Conservation (phyloP, 441 rosid species). For the Aleurites moluccanus region DNA sequence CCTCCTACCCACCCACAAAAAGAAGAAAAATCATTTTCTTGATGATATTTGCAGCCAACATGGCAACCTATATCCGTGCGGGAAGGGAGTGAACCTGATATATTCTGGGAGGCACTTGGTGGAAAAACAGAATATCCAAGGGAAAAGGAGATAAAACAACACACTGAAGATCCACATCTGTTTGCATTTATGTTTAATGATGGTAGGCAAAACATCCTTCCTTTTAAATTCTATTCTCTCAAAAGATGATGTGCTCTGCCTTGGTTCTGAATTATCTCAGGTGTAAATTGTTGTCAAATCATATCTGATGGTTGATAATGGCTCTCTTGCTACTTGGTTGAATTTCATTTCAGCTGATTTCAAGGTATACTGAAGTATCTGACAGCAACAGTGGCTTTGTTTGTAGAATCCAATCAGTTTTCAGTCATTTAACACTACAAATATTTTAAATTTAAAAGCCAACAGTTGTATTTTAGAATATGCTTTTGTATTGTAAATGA, state of each 20-base stretch:
- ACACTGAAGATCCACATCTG: conserved; percentile 65
- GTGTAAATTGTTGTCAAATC: conserved; percentile 36
- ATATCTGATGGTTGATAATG: conserved; percentile 42
- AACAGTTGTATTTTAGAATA: not conserved
- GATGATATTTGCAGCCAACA: conserved; percentile 56
- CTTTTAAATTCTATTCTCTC: conserved; percentile 27
- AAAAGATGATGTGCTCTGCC: conserved; percentile 40
- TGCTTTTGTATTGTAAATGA: not conserved
- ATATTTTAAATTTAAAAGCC: not conserved
- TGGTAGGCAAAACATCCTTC: conserved; percentile 51
- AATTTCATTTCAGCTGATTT: conserved; percentile 51
- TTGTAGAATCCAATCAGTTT: conserved; percentile 8
- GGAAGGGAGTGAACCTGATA: conserved; percentile 89
- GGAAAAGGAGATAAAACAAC: conserved; percentile 52
- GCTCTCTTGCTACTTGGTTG: conserved; percentile 39
- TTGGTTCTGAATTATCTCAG: conserved; percentile 45
- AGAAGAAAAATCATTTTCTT: conserved; percentile 8
- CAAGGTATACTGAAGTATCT: conserved; percentile 46
- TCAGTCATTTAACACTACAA: not conserved
- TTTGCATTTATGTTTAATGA: conserved; percentile 46
- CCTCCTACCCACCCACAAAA: not conserved
- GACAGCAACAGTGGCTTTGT: not conserved
- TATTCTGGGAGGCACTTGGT: conserved; percentile 81
- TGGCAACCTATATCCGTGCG: conserved; percentile 73
- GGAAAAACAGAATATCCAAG: conserved; percentile 79